Percentiles rank a stretch among this genome's conserved stretches.
phyloP scores from a whole-genome alignment of 2,329 filamentous ascomycete genomes.

The Macrophomina phaseolina region DNA sequence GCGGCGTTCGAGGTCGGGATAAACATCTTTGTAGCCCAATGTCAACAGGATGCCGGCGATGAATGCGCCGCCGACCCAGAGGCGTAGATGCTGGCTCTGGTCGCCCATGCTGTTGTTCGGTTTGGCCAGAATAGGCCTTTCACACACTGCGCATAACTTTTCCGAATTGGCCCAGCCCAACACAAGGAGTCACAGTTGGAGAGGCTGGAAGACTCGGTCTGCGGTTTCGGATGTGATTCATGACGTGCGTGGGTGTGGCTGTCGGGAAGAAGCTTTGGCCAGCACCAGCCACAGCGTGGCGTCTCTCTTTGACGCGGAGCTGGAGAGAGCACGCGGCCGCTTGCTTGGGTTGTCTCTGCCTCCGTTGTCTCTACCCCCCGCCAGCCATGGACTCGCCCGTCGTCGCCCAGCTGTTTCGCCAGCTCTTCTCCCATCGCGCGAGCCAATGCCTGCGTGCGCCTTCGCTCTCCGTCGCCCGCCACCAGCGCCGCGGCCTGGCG shows the following conservation, averaged over 20 bases:
- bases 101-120: slow-evolving; percentile 10
- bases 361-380: slow-evolving; percentile 20
- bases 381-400: slow-evolving; percentile 78
- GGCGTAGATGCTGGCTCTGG: slow-evolving; percentile 45
- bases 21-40: slow-evolving; percentile 78
- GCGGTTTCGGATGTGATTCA: background rate
- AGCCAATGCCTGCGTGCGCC: slow-evolving; percentile 24
- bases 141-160: background rate
- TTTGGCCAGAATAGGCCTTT: background rate
- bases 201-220: background rate
- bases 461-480: slow-evolving; percentile 1
- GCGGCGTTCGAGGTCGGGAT: slow-evolving; percentile 72
- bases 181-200: background rate
- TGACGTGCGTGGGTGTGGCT: slow-evolving; percentile 18
- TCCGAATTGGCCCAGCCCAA: background rate
- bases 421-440: slow-evolving; percentile 73
- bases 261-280: slow-evolving; percentile 26
- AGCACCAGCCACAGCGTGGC: slow-evolving; percentile 31
- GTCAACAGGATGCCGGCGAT: slow-evolving; percentile 77
- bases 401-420: slow-evolving; percentile 78
- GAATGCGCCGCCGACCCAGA: slow-evolving; percentile 75
- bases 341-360: background rate
- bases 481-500: slow-evolving; percentile 24
- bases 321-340: slow-evolving; percentile 23
- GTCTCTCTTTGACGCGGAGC: slow-evolving; percentile 22